phyloP scores from a whole-genome alignment of 495 filamentous ascomycete species.

The Aspergillus bertholletiae region DNA sequence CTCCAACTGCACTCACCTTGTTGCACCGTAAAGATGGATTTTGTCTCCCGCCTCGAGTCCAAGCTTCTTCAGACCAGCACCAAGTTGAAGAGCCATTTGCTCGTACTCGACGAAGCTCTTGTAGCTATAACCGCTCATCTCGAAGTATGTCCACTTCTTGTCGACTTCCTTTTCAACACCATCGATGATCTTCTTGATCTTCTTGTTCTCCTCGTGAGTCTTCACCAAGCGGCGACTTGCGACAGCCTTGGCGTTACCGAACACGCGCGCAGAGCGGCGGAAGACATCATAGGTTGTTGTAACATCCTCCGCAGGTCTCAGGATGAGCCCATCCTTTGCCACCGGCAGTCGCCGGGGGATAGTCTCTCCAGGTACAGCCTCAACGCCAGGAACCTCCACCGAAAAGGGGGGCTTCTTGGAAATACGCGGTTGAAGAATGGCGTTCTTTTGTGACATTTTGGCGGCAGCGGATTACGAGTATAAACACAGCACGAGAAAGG shows the following conservation, averaged over 20 bases:
- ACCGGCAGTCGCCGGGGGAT: slow-evolving; percentile 76
- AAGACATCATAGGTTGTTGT: slow-evolving; percentile 86
- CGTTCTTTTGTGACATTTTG: slow-evolving; percentile 47
- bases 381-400: slow-evolving; percentile 70
- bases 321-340: slow-evolving; percentile 66
- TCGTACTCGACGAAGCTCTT: slow-evolving; percentile 88
- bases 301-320: slow-evolving; percentile 65
- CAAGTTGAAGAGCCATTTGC: slow-evolving; percentile 66
- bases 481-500: slow-evolving; percentile 1
- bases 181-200: slow-evolving; percentile 94
- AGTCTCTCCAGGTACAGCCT: slow-evolving; percentile 80
- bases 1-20: slow-evolving; percentile 49
- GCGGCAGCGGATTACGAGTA: slow-evolving; percentile 8
- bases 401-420: slow-evolving; percentile 61
- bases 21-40: slow-evolving; percentile 87
- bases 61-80: slow-evolving; percentile 73
- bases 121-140: slow-evolving; percentile 84
- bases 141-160: slow-evolving; percentile 96
- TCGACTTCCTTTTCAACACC: slow-evolving; percentile 85
- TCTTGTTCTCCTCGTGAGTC: slow-evolving; percentile 89
- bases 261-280: slow-evolving; percentile 70
- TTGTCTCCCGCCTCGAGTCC: slow-evolving; percentile 70
- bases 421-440: slow-evolving; percentile 61
- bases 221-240: slow-evolving; percentile 77
- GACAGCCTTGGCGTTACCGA: slow-evolving; percentile 84